Conservation (phyloP, 257 asterid species). For the Coffea eugenioides region DNA sequence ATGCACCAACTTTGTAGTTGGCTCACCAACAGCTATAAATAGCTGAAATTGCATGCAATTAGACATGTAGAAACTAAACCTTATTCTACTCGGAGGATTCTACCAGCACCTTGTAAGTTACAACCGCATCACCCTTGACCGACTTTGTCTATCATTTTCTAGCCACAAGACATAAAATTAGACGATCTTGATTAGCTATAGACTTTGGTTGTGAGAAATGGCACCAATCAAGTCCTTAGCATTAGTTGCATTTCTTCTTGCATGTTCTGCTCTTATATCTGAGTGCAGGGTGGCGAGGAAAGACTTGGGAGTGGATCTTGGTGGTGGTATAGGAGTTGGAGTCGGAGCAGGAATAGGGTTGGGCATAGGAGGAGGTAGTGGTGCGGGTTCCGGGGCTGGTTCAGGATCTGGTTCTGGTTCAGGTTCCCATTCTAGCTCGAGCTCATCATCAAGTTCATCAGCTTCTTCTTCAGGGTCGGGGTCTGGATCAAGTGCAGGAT, state of each 20-base stretch:
- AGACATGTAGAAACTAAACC: background rate
- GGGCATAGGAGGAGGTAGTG: conserved; percentile 35
- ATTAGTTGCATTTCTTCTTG: conserved; percentile 21
- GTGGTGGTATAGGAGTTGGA: conserved; percentile 33
- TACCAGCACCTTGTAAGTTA: background rate
- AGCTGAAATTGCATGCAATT: background rate
- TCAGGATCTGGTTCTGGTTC: conserved; percentile 19
- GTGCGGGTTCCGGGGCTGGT: conserved; percentile 11
- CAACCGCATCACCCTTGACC: background rate
- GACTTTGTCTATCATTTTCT: no score
- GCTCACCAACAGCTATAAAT: conserved; percentile 7
- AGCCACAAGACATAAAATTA: background rate
- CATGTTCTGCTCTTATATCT: conserved; percentile 12
- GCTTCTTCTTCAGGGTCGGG: conserved; percentile 22
- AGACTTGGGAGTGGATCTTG: conserved; percentile 34
- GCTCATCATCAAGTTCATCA: conserved; percentile 13
- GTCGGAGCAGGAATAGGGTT: conserved; percentile 34
- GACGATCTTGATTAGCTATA: background rate
- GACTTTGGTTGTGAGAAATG: conserved; percentile 11
- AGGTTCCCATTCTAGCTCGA: conserved; percentile 2
- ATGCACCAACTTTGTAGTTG: background rate
- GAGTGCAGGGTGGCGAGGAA: conserved; percentile 30
- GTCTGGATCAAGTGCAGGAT: conserved; percentile 19
- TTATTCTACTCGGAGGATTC: background rate
- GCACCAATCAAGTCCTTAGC: conserved; percentile 16